These are phyloP conservation scores for Astragalus glycyphyllos DNA, from an alignment of 306 rosid species.

Conservation along the genomic window DNA sequence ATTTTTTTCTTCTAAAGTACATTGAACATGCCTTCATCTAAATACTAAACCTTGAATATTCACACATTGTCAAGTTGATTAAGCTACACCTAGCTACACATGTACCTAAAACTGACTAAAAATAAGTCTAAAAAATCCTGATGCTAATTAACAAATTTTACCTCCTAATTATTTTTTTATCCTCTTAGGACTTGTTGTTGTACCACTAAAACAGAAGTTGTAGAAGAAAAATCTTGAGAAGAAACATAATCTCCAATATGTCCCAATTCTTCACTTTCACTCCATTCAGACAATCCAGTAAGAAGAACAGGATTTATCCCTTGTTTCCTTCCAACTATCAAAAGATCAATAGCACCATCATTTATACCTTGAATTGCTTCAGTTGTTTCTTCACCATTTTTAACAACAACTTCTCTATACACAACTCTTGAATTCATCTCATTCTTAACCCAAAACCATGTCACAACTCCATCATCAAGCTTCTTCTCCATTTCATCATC, in stretches of 20 bases:
- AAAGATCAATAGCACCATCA: conserved; percentile 57
- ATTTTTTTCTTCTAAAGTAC: not conserved
- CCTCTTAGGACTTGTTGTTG: conserved; percentile 78
- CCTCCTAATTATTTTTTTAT: not conserved
- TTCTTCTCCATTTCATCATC: conserved; percentile 77
- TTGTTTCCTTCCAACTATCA: conserved; percentile 76
- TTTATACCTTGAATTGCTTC: conserved; percentile 58
- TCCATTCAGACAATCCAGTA: conserved; percentile 68
- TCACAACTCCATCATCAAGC: conserved; percentile 80
- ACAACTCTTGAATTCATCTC: conserved; percentile 59
- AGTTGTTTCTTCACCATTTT: conserved; percentile 68
- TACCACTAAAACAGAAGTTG: conserved; percentile 70
- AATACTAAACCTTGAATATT: conserved; percentile 29
- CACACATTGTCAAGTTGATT: conserved; percentile 7
- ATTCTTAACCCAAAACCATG: conserved; percentile 91
- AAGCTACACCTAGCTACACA: not conserved
- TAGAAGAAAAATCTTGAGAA: conserved; percentile 67
- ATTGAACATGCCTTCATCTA: conserved; percentile 1
- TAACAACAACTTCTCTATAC: conserved; percentile 72
- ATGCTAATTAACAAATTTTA: conserved; percentile 8
- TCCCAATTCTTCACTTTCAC: conserved; percentile 68
- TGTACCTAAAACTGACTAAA: not conserved
- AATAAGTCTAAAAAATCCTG: not conserved
- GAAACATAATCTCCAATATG: conserved; percentile 71
- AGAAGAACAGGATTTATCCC: conserved; percentile 76